Evolutionary conservation across 345 rosid genomes (phyloP).

Genomic region (Eucalyptus regnans): DNA sequence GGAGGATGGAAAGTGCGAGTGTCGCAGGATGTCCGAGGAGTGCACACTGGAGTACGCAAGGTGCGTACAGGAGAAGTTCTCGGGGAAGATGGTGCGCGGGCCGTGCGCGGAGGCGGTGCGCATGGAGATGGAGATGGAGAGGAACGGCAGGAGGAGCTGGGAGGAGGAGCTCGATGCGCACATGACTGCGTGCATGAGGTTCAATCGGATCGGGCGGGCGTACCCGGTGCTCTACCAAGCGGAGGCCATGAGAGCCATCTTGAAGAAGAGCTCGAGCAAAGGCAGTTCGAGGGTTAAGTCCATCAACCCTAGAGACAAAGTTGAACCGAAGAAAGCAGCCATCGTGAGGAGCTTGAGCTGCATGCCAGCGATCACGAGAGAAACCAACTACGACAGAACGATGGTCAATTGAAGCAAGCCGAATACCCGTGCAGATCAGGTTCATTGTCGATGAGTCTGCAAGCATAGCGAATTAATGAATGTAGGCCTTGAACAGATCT

Average conservation of each 20-base stretch:
- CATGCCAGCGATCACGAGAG: constrained; percentile 50
- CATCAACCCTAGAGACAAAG: background rate
- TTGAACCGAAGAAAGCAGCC: background rate
- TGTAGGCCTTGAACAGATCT: background rate
- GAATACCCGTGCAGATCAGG: background rate
- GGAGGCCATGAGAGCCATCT: constrained; percentile 66
- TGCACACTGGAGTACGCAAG: constrained; percentile 55
- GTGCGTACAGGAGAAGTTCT: constrained; percentile 34
- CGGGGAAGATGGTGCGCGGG: constrained; percentile 63
- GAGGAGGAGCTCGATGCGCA: constrained; percentile 56
- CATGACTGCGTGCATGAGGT: constrained; percentile 55
- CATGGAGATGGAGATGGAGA: constrained; percentile 63
- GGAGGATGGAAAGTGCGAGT: constrained; percentile 76
- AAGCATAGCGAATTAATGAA: background rate
- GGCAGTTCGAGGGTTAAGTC: constrained; percentile 16
- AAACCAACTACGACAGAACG: constrained; percentile 5
- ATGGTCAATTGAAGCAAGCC: background rate
- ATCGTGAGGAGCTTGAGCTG: constrained; percentile 74
- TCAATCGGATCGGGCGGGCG: constrained; percentile 53
- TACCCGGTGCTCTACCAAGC: constrained; percentile 63
- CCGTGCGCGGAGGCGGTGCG: constrained; percentile 62
- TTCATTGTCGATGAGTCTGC: background rate
- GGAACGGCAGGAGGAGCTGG: constrained; percentile 22
- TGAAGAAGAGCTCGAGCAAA: constrained; percentile 27
- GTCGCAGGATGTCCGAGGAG: constrained; percentile 78